Conservation (phyloP, 148 eudicot species). For the Chenopodium berlandieri region DNA sequence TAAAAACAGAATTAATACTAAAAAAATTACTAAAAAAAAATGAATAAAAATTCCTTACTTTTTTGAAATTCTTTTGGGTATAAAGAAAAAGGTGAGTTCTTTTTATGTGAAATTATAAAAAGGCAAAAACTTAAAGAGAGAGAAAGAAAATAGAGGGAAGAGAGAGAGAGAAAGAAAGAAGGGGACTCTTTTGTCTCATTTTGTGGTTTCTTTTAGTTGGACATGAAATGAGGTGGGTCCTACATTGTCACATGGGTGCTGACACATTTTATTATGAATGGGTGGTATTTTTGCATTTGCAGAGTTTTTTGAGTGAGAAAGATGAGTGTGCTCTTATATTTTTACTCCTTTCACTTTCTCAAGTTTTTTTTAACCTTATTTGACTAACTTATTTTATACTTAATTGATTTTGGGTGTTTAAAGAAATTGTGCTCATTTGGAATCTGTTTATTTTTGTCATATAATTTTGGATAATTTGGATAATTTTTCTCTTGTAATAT, state of each 20-base stretch:
- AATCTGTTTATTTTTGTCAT: too few relatives aligned
- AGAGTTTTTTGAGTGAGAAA: not conserved
- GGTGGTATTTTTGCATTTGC: conserved; percentile 9
- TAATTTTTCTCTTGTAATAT: too few relatives aligned
- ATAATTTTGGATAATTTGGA: too few relatives aligned
- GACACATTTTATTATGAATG: conserved; percentile 52
- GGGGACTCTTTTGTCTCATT: conserved; percentile 61
- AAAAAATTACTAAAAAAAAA: not conserved
- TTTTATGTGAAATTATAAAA: conserved; percentile 27
- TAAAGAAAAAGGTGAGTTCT: conserved; percentile 36
- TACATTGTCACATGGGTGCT: conserved; percentile 79
- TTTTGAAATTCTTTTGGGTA: conserved; percentile 8
- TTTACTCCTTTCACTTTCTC: conserved; percentile 59
- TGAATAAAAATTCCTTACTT: not conserved
- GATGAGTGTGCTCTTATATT: conserved; percentile 14
- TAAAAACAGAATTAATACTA: conserved; percentile 2
- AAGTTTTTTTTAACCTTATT: conserved; percentile 26
- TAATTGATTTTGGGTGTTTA: too few relatives aligned
- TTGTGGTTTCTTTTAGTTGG: conserved; percentile 70
- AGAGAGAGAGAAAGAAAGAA: not conserved
- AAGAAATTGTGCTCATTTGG: too few relatives aligned
- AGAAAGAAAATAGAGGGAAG: not conserved
- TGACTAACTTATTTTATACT: too few relatives aligned
- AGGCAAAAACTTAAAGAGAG: conserved; percentile 33
- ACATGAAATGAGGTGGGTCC: conserved; percentile 48